Evolutionary conservation across 805 yeast genomes (phyloP).

Genomic region (Kurtzmaniella cleridarum): DNA sequence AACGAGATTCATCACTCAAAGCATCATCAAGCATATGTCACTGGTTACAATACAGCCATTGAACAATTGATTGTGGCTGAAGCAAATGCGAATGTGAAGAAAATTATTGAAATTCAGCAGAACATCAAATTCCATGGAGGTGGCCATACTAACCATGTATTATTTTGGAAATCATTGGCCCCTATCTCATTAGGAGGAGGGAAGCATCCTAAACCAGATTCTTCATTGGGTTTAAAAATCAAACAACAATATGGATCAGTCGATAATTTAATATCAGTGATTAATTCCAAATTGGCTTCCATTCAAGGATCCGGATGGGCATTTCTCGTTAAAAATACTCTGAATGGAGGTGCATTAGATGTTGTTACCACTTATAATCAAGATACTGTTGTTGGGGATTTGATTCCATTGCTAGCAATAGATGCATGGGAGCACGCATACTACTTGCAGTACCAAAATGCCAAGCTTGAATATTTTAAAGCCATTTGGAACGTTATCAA

Average conservation of each 20-base stretch:
- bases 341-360: constrained; percentile 38
- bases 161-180: constrained; percentile 46
- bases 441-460: constrained; percentile 48
- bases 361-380: constrained; percentile 43
- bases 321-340: constrained; percentile 42
- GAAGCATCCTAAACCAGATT: constrained; percentile 43
- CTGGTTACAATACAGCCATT: constrained; percentile 41
- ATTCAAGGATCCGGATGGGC: constrained; percentile 55
- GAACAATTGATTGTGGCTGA: constrained; percentile 33
- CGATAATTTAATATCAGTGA: constrained; percentile 35
- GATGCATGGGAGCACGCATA: constrained; percentile 55
- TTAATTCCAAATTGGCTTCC: constrained; percentile 40
- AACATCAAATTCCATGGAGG: constrained; percentile 47
- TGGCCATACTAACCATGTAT: constrained; percentile 45
- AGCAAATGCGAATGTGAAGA: constrained; percentile 33
- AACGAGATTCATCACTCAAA: constrained; percentile 45
- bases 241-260: constrained; percentile 40
- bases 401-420: constrained; percentile 43
- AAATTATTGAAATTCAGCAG: constrained; percentile 39
- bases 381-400: constrained; percentile 42
- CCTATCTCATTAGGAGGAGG: constrained; percentile 52
- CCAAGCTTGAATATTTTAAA: constrained; percentile 45
- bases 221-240: constrained; percentile 34
- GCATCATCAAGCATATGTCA: constrained; percentile 48
- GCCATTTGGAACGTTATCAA: constrained; percentile 47